Evolutionary conservation across 805 yeast species (phyloP), one percentile per base, ranked within the genome.

Genomic region (Jamesozyma piceae): DNA sequence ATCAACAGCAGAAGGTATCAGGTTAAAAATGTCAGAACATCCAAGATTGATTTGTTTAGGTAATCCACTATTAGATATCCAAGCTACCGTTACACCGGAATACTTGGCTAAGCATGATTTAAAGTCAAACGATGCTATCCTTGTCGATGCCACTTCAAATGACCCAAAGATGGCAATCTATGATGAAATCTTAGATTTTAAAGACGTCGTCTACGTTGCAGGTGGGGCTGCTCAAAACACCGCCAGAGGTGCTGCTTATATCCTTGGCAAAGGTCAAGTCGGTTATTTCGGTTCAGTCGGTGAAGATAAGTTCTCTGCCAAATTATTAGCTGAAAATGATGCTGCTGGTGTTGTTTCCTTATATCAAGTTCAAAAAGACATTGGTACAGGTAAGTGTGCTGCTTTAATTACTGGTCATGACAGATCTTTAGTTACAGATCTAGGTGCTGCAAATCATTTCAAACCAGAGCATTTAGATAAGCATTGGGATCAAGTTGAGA

Each of bases 161-260:
- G 88, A 78, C 50, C 74, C 80, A 64, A 96, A 87, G 69, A 67
- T 79, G 78, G 84, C 90, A 43, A 84, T 92, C 62, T 92, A 72
- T 66, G 81, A 76, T 45, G 97, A 92, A 65, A 75, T 85, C 52
- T 68, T 87, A 43, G 64, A 71, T 30, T 69, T 68, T 62, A 69
- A 73, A 30, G 75, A 73, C 46, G 78, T 86, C 49, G 75, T 78
- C 56, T 67, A 79, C 48, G 77, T 90, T 53, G 98, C 99, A 48
- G 99, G 99, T 55, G 99, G 99, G 64, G 99, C 99, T 57, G 98
- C 97, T 47, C 99, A 92, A 72, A 92, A 92, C 73, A 78, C 97
- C 50, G 97, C 97, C 45, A 80, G 99, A 69, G 99, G 95, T 61
- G 97, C 97, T 39, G 97, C 90, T 62, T 90, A 86, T 69, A 66